Evolutionary conservation across 2,329 filamentous ascomycete genomes (phyloP).

Genomic region (Graphiopsis chlorocephala): DNA sequence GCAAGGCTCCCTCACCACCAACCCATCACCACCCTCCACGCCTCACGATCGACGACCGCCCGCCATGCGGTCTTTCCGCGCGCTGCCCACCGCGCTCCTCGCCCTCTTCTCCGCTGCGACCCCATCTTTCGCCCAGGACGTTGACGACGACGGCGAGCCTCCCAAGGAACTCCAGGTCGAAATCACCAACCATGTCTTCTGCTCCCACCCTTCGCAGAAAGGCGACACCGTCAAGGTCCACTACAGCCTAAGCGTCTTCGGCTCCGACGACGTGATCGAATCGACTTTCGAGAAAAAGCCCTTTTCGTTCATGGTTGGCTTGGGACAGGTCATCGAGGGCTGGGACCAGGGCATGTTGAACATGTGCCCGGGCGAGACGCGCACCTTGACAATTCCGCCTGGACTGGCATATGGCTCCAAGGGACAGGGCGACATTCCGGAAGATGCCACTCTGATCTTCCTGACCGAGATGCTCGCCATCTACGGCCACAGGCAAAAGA

Average conservation of each 20-base stretch:
- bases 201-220: constrained; percentile 17
- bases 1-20: background rate
- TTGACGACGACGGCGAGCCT: constrained; percentile 52
- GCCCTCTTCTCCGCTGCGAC: constrained; percentile 51
- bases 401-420: constrained; percentile 76
- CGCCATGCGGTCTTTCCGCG: constrained; percentile 24
- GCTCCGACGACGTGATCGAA: constrained; percentile 58
- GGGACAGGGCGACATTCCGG: constrained; percentile 81
- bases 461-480: constrained; percentile 88
- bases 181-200: constrained; percentile 13
- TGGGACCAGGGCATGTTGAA: constrained; percentile 90
- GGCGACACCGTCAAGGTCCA: constrained; percentile 84
- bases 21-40: background rate
- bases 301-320: constrained; percentile 75
- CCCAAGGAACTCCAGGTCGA: constrained; percentile 29
- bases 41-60: constrained; percentile 8
- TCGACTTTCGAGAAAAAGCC: constrained; percentile 75
- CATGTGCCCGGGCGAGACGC: constrained; percentile 97
- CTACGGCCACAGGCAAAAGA: constrained; percentile 58
- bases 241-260: constrained; percentile 77
- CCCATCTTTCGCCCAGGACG: constrained; percentile 38
- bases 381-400: constrained; percentile 83
- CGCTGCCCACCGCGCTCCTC: constrained; percentile 39
- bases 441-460: constrained; percentile 79
- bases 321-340: constrained; percentile 88